phyloP scores from a whole-genome alignment of 192 early-diverging fungal genomes.

The Dispira simplex region DNA sequence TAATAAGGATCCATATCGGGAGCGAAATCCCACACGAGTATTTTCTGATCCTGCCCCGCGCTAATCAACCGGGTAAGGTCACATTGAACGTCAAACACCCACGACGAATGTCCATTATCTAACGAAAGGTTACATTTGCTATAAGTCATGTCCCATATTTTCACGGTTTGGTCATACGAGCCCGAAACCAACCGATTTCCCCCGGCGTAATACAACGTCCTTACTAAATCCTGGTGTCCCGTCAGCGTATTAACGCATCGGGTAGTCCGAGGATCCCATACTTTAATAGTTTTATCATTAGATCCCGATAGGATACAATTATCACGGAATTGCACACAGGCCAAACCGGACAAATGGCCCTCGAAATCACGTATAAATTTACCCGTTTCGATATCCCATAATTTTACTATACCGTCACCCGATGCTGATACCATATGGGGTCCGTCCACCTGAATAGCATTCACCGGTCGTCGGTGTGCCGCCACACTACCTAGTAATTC shows the following conservation, averaged over 20 bases:
- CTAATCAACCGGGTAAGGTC: constrained; percentile 65
- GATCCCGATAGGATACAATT: constrained; percentile 62
- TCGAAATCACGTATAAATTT: constrained; percentile 54
- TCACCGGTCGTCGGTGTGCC: constrained; percentile 89
- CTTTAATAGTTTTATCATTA: constrained; percentile 63
- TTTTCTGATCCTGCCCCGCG: constrained; percentile 46
- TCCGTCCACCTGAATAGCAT: constrained; percentile 68
- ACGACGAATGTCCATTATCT: constrained; percentile 65
- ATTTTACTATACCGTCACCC: constrained; percentile 62
- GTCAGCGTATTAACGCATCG: constrained; percentile 37
- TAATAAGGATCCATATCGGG: constrained; percentile 18
- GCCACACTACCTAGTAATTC: constrained; percentile 41
- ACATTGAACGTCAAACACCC: constrained; percentile 96
- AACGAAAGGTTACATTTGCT: constrained; percentile 63
- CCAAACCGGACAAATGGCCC: constrained; percentile 65
- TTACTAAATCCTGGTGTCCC: constrained; percentile 61
- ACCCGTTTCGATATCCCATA: constrained; percentile 64
- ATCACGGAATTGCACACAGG: constrained; percentile 77
- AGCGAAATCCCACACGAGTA: constrained; percentile 36
- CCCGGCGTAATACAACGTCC: constrained; percentile 72
- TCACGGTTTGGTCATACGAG: constrained; percentile 85
- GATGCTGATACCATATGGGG: constrained; percentile 66
- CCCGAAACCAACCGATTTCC: constrained; percentile 72
- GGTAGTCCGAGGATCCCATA: constrained; percentile 63
- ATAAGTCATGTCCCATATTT: constrained; percentile 81